phyloP scores from a whole-genome alignment of 768 basidiomycete species.

The Flagelloscypha sp. region DNA sequence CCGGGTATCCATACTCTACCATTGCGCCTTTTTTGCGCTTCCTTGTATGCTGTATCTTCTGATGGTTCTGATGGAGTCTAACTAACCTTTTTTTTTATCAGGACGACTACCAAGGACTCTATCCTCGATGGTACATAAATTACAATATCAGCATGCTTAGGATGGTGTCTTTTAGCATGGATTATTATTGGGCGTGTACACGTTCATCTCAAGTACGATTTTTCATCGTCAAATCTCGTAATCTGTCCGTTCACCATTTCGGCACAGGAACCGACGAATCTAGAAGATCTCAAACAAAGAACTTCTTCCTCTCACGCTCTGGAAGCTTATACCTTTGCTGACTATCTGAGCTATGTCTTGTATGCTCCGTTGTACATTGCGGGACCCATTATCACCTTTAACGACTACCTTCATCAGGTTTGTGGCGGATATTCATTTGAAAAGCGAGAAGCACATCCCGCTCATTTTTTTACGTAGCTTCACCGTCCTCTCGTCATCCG shows the following conservation, averaged over 20 bases:
- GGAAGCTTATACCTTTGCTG: constrained; percentile 55
- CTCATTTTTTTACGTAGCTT: constrained; percentile 33
- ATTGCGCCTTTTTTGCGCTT: constrained; percentile 46
- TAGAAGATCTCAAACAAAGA: constrained; percentile 39
- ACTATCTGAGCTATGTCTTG: constrained; percentile 78
- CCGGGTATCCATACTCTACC: constrained; percentile 62
- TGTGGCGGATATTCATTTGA: constrained; percentile 12
- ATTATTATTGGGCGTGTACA: constrained; percentile 77
- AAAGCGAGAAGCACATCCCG: background rate
- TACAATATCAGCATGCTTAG: constrained; percentile 98
- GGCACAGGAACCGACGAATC: constrained; percentile 16
- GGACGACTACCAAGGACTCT: constrained; percentile 65
- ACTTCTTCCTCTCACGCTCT: constrained; percentile 44
- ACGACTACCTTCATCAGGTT: constrained; percentile 93
- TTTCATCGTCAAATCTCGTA: constrained; percentile 3
- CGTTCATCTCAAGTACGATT: constrained; percentile 35
- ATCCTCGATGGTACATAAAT: constrained; percentile 86
- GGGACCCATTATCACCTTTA: constrained; percentile 93
- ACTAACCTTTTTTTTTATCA: constrained; percentile 19
- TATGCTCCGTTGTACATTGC: constrained; percentile 95
- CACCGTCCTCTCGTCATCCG: constrained; percentile 47
- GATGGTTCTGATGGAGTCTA: constrained; percentile 3
- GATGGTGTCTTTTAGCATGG: constrained; percentile 88
- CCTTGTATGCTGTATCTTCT: constrained; percentile 41
- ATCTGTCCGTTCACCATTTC: constrained; percentile 1